Percentiles rank a stretch among this genome's conserved stretches.
These are phyloP conservation scores for Massariosphaeria phaeospora DNA, from an alignment of 495 filamentous ascomycete species.

Conservation along the genomic window DNA sequence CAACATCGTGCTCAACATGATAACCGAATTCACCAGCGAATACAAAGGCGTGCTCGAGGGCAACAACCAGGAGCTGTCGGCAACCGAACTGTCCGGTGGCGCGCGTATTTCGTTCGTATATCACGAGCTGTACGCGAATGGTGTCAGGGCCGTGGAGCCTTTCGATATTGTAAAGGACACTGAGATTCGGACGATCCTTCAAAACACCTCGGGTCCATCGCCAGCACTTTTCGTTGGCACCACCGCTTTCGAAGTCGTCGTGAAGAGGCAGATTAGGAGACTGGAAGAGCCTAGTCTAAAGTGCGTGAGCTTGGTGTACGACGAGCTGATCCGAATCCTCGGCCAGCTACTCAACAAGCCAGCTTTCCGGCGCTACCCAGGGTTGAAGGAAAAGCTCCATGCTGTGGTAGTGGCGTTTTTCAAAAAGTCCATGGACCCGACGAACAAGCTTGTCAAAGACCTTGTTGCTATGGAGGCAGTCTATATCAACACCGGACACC, in stretches of 20 bases:
- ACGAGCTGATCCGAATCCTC: conserved; percentile 95
- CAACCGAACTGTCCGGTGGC: conserved; percentile 88
- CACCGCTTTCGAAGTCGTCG: conserved; percentile 94
- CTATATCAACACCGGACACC: conserved; percentile 98
- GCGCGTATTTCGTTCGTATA: conserved; percentile 99
- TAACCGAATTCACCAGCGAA: conserved; percentile 97
- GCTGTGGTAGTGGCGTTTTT: conserved; percentile 91
- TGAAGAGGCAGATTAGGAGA: conserved; percentile 97
- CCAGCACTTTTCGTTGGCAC: conserved; percentile 97
- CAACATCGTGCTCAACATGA: conserved; percentile 96
- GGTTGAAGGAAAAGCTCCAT: conserved; percentile 95
- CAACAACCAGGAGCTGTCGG: conserved; percentile 92
- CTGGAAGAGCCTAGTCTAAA: conserved; percentile 95
- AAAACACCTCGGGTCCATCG: conserved; percentile 97
- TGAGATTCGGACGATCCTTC: conserved; percentile 89
- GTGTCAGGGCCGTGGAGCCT: conserved; percentile 95
- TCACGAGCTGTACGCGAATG: conserved; percentile 97
- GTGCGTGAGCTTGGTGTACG: conserved; percentile 94
- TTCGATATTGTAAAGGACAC: conserved; percentile 97
- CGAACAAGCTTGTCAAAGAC: conserved; percentile 93
- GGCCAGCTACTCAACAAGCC: conserved; percentile 82
- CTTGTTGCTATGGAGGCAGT: conserved; percentile 91
- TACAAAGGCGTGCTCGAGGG: conserved; percentile 95
- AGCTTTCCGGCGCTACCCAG: conserved; percentile 85
- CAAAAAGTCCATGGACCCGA: conserved; percentile 96